Conservation (phyloP, 202 grass and related monocot genomes). For the Carex arenaria region DNA sequence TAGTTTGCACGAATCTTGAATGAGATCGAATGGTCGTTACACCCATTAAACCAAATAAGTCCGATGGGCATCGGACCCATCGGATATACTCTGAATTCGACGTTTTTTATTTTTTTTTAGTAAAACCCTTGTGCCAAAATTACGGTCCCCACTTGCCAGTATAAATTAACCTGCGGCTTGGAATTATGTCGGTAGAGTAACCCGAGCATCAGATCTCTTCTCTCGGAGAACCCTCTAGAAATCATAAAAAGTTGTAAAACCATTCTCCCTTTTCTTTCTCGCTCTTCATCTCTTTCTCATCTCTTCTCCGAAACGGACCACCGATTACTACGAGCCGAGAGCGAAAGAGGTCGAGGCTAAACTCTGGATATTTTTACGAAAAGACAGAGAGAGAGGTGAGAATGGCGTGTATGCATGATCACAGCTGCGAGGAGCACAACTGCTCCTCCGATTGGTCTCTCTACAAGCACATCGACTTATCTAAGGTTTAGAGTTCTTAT, state of each 20-base stretch:
- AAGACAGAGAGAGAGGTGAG: neutral
- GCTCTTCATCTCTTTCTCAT: neutral
- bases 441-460: slow-evolving; percentile 96
- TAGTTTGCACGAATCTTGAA: too few species aligned
- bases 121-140: too few species aligned
- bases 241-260: neutral
- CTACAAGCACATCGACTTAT: slow-evolving; percentile 82
- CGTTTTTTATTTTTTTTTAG: too few species aligned
- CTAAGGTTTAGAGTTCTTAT: slow-evolving; percentile 39
- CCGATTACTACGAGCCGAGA: neutral
- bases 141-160: too few species aligned
- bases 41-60: too few species aligned
- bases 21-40: too few species aligned
- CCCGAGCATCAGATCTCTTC: too few species aligned
- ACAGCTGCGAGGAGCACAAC: slow-evolving; percentile 96
- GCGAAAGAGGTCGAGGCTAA: neutral
- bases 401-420: slow-evolving; percentile 91
- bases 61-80: too few species aligned
- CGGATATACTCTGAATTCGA: too few species aligned
- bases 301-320: neutral
- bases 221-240: too few species aligned
- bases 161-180: too few species aligned
- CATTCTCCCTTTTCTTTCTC: neutral
- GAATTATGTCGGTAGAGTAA: too few species aligned
- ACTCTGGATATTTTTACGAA: neutral